A percentile compares a stretch with the other conserved stretches of the same genome.
Evolutionary conservation across 495 filamentous ascomycete species (phyloP).

Genomic region (Neurospora discreta): DNA sequence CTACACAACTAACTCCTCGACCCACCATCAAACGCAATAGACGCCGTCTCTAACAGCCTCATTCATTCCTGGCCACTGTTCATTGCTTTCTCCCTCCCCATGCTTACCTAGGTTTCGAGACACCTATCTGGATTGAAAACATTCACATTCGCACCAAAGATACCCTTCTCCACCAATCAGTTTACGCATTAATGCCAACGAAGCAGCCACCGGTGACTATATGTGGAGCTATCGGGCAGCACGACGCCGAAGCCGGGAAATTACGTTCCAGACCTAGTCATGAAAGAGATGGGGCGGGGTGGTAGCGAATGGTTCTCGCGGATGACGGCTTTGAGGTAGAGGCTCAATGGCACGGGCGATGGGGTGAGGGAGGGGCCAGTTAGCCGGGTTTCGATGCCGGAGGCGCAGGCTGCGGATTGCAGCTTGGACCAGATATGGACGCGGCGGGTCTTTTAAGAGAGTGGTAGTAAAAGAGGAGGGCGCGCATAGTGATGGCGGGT

Average conservation of each 20-base stretch:
- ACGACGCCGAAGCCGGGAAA: slow-evolving; percentile 32
- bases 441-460: slow-evolving; percentile 24
- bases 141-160: slow-evolving; percentile 42
- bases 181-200: slow-evolving; percentile 25
- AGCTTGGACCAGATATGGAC: slow-evolving; percentile 17
- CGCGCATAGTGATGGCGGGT: slow-evolving; percentile 28
- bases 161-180: slow-evolving; percentile 24
- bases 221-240: slow-evolving; percentile 39
- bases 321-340: too few species aligned
- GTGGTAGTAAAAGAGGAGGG: slow-evolving; percentile 22
- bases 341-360: too few species aligned
- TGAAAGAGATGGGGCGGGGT: slow-evolving; percentile 43
- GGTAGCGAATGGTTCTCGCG: slow-evolving; percentile 47
- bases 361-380: slow-evolving; percentile 7
- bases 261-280: slow-evolving; percentile 43
- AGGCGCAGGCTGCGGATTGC: slow-evolving; percentile 9
- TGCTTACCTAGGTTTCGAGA: slow-evolving; percentile 13
- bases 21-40: slow-evolving; percentile 49
- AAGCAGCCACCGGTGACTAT: slow-evolving; percentile 38
- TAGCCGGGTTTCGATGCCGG: background rate
- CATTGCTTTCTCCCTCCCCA: slow-evolving; percentile 14
- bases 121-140: slow-evolving; percentile 40
- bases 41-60: slow-evolving; percentile 12
- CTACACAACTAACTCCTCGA: too few species aligned
- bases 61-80: slow-evolving; percentile 8